These are phyloP conservation scores for Aspergillus sp. DNA, from an alignment of 2,329 filamentous ascomycete genomes.

Conservation along the genomic window DNA sequence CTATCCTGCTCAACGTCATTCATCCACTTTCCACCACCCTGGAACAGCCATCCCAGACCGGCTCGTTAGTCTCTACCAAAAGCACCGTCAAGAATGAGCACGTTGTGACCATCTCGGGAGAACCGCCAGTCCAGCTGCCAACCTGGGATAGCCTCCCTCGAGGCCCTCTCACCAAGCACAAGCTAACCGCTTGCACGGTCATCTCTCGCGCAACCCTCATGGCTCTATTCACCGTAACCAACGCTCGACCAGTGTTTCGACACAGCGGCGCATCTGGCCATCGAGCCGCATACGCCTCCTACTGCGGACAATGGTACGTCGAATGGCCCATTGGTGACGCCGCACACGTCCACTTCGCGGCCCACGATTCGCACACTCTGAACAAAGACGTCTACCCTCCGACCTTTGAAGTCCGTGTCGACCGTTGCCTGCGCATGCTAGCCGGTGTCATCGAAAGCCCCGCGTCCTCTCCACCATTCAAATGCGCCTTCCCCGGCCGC, in stretches of 20 bases:
- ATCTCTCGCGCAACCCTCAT: conserved; percentile 11
- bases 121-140: not conserved
- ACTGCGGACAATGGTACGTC: conserved; percentile 11
- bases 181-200: conserved; percentile 5
- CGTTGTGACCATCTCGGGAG: not conserved
- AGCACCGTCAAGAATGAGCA: not conserved
- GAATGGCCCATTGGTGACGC: conserved; percentile 11
- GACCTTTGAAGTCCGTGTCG: conserved; percentile 3
- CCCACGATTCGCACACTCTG: conserved; percentile 6
- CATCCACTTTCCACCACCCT: not conserved
- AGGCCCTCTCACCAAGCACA: conserved; percentile 9
- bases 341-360: conserved; percentile 7
- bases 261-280: conserved; percentile 10
- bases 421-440: conserved; percentile 11
- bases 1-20: not conserved
- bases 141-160: not conserved
- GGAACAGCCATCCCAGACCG: not conserved
- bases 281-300: conserved; percentile 12
- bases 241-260: conserved; percentile 1
- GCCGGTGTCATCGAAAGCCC: conserved; percentile 8
- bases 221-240: conserved; percentile 10
- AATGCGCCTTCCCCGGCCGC: conserved; percentile 13
- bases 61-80: not conserved
- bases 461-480: not conserved
- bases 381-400: conserved; percentile 11